A percentile compares a stretch with the other conserved stretches of the same genome.
These are phyloP conservation scores for Tetracladium marchalianum DNA, from an alignment of 495 filamentous ascomycete genomes.

Conservation along the genomic window DNA sequence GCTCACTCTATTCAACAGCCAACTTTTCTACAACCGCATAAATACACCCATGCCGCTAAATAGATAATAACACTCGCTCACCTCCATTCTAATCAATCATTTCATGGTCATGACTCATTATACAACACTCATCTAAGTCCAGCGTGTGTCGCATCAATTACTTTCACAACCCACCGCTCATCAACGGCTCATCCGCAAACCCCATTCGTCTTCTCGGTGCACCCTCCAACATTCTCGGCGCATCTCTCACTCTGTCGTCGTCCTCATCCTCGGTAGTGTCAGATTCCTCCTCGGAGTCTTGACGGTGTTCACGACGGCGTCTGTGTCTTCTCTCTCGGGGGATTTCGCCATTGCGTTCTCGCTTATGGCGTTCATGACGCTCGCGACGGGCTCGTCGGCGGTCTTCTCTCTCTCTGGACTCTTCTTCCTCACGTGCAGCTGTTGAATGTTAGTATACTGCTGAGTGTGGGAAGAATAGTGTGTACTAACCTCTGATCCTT, in stretches of 20 bases:
- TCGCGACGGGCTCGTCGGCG: slow-evolving; percentile 16
- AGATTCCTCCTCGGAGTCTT: slow-evolving; percentile 7
- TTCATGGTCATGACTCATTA: too few species aligned
- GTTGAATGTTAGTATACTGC: background rate
- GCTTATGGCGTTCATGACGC: slow-evolving; percentile 19
- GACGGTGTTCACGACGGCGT: background rate
- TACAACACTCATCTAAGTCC: too few species aligned
- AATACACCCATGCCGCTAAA: too few species aligned
- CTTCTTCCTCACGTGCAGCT: slow-evolving; percentile 17
- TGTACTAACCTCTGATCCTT: slow-evolving; percentile 57
- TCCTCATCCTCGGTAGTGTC: slow-evolving; percentile 8
- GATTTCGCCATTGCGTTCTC: slow-evolving; percentile 9
- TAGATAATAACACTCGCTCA: too few species aligned
- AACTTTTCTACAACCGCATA: too few species aligned
- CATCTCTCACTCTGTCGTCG: slow-evolving; percentile 1
- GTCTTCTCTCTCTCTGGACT: slow-evolving; percentile 10
- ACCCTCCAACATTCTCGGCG: slow-evolving; percentile 11
- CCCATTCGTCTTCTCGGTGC: slow-evolving; percentile 6
- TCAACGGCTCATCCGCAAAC: slow-evolving; percentile 9
- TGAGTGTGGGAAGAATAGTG: background rate
- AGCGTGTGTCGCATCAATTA: too few species aligned
- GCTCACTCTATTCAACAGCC: too few species aligned
- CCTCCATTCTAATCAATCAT: too few species aligned
- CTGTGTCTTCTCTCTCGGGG: background rate
- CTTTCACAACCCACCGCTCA: slow-evolving; percentile 15